These are phyloP conservation scores for Rutidosis leptorrhynchoides DNA, from an alignment of 129 eudicot species.

Conservation along the genomic window DNA sequence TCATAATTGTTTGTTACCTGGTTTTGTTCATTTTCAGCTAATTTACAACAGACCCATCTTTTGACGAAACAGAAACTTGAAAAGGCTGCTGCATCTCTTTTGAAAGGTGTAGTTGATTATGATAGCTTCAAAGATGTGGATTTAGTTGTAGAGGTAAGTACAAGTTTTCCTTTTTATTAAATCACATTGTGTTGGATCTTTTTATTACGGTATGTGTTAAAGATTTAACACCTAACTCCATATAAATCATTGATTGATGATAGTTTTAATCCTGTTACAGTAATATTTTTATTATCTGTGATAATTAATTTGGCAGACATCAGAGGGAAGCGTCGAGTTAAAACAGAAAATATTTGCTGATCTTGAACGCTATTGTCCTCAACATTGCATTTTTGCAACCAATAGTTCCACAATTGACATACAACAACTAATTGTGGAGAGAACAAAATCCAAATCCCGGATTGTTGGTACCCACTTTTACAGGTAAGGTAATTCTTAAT, in stretches of 20 bases:
- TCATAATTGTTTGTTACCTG: not conserved
- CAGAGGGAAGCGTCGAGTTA: constrained; percentile 31
- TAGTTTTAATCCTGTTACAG: not conserved
- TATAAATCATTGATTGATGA: too few species aligned
- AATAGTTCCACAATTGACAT: constrained; percentile 41
- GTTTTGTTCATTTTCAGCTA: constrained; percentile 35
- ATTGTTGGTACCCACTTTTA: constrained; percentile 51
- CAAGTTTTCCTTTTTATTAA: too few species aligned
- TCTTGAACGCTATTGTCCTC: constrained; percentile 43
- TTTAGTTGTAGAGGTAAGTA: constrained; percentile 51
- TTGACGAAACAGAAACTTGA: constrained; percentile 36
- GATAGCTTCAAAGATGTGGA: constrained; percentile 53
- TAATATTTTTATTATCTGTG: not conserved
- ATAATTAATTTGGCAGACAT: constrained; percentile 32
- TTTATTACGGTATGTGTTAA: not conserved
- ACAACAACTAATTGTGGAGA: constrained; percentile 33
- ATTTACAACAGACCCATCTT: constrained; percentile 44
- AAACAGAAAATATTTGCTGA: constrained; percentile 47
- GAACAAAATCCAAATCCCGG: constrained; percentile 35
- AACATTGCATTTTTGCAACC: constrained; percentile 46
- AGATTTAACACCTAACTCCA: too few species aligned
- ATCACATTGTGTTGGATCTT: not conserved
- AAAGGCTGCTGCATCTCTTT: constrained; percentile 30
- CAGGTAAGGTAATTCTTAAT: too few species aligned
- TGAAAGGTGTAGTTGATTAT: constrained; percentile 52